These are phyloP conservation scores for Bidens hawaiensis DNA, from an alignment of 140 eudicot species.

Conservation along the genomic window DNA sequence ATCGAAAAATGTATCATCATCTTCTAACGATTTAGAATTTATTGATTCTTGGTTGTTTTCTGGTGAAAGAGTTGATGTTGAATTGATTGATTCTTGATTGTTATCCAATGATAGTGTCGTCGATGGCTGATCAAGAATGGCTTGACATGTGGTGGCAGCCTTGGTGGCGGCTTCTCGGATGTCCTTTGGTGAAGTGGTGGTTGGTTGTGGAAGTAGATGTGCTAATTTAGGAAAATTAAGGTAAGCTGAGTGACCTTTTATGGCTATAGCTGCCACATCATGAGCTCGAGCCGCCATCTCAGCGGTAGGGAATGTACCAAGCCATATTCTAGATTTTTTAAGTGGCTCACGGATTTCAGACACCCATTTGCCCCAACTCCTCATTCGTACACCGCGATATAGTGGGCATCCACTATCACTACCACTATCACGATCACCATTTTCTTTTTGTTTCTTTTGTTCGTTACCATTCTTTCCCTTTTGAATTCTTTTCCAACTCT, in stretches of 20 bases:
- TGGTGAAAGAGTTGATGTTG: too few relatives aligned
- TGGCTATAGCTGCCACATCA: slow-evolving; percentile 81
- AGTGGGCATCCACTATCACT: slow-evolving; percentile 6
- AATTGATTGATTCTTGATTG: slow-evolving; percentile 25
- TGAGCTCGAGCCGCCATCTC: slow-evolving; percentile 95
- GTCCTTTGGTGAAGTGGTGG: slow-evolving; percentile 36
- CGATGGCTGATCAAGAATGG: slow-evolving; percentile 38
- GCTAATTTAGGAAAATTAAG: slow-evolving; percentile 35
- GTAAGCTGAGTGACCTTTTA: slow-evolving; percentile 58
- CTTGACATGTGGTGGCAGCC: slow-evolving; percentile 26
- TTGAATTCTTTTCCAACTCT: slow-evolving; percentile 22
- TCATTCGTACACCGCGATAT: slow-evolving; percentile 65
- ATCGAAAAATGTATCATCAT: slow-evolving; percentile 41
- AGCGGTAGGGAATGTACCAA: slow-evolving; percentile 74
- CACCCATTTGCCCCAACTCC: slow-evolving; percentile 90
- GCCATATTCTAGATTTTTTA: slow-evolving; percentile 91
- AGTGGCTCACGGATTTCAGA: slow-evolving; percentile 77
- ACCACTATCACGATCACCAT: not conserved
- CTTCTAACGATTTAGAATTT: too few relatives aligned
- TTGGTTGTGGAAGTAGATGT: slow-evolving; percentile 35
- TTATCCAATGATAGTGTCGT: slow-evolving; percentile 27
- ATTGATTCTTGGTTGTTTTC: too few relatives aligned
- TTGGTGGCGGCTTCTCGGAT: slow-evolving; percentile 39
- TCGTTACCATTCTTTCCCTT: slow-evolving; percentile 41
- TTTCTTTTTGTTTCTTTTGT: slow-evolving; percentile 9